phyloP scores from a whole-genome alignment of 768 basidiomycete genomes.

The Pisolithus sp. region DNA sequence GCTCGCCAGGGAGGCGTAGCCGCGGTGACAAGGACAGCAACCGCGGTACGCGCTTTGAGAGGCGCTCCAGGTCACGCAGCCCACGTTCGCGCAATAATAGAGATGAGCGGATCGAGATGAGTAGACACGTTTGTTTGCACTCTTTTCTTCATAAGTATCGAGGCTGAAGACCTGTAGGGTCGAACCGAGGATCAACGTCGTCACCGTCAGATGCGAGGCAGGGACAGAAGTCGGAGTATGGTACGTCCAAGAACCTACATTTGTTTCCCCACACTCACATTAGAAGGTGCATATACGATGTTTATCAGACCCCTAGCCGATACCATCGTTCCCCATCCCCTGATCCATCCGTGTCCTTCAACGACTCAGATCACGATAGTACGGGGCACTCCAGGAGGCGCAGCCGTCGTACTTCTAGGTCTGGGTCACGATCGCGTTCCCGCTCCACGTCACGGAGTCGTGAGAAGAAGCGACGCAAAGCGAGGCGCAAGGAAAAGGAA shows the following conservation, averaged over 20 bases:
- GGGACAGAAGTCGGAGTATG: conserved; percentile 19
- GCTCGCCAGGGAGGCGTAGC: conserved; percentile 15
- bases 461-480: conserved; percentile 19
- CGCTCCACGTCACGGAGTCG: conserved; percentile 24
- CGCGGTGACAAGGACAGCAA: conserved; percentile 9
- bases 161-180: conserved; percentile 2
- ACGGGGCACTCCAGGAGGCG: conserved; percentile 12
- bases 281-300: conserved; percentile 18
- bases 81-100: conserved; percentile 6
- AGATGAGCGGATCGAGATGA: neutral
- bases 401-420: conserved; percentile 7
- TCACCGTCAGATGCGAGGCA: conserved; percentile 2
- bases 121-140: conserved; percentile 5
- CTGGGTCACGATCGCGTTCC: conserved; percentile 19
- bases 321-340: conserved; percentile 17
- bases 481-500: conserved; percentile 18
- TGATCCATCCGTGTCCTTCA: conserved; percentile 10
- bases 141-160: neutral
- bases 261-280: conserved; percentile 14
- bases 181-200: conserved; percentile 4
- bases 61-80: conserved; percentile 21
- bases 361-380: neutral
- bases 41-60: conserved; percentile 2
- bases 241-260: conserved; percentile 16
- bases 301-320: conserved; percentile 16